Evolutionary conservation across 1,284 basidiomycete species (phyloP).

Genomic region (Cryptococcus wingfieldii): DNA sequence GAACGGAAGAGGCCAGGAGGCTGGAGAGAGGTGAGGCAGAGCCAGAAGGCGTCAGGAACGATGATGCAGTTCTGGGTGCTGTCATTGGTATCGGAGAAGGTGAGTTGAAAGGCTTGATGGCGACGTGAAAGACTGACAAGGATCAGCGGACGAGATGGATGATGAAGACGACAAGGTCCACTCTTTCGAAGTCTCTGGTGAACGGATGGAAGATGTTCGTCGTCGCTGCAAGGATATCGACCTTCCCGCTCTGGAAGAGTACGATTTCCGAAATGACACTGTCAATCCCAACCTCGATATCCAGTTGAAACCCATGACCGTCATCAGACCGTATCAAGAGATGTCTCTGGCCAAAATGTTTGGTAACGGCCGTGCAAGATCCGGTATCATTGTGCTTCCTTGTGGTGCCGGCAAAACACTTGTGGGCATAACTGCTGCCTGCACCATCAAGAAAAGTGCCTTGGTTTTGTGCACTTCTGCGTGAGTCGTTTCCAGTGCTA

Average conservation of each 20-base stretch:
- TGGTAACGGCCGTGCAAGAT: conserved; percentile 93
- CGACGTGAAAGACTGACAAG: not conserved
- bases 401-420: conserved; percentile 99
- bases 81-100: conserved; percentile 87
- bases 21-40: conserved; percentile 29
- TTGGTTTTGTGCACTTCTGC: conserved; percentile 96
- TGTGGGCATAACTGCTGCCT: conserved; percentile 97
- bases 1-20: conserved; percentile 54
- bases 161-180: conserved; percentile 95
- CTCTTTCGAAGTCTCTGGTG: conserved; percentile 87
- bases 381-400: conserved; percentile 96
- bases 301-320: conserved; percentile 91
- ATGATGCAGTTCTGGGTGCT: conserved; percentile 58
- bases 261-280: conserved; percentile 94
- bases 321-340: conserved; percentile 95
- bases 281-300: conserved; percentile 93
- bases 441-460: conserved; percentile 98
- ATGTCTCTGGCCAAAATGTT: conserved; percentile 98
- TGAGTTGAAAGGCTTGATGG: conserved; percentile 43
- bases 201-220: conserved; percentile 92
- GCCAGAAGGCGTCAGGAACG: conserved; percentile 12
- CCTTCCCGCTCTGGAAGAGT: conserved; percentile 95
- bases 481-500: conserved; percentile 54
- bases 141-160: conserved; percentile 68
- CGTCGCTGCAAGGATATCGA: conserved; percentile 90